Evolutionary conservation across 345 rosid genomes (phyloP).

Genomic region (Hevea brasiliensis): DNA sequence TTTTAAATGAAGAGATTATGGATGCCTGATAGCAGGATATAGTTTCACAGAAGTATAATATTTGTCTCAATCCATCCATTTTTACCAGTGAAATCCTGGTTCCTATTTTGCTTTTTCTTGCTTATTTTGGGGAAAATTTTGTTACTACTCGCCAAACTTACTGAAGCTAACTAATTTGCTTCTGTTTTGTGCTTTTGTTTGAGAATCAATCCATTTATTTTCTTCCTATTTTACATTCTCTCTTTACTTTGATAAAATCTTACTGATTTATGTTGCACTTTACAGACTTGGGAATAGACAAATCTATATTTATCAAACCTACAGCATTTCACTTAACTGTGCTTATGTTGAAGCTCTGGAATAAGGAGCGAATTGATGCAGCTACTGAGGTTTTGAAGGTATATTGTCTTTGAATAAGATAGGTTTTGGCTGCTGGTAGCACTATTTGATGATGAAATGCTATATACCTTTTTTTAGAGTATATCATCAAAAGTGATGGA

Average conservation of each 20-base stretch:
- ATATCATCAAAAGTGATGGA: conserved; percentile 67
- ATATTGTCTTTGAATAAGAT: conserved; percentile 16
- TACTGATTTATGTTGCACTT: conserved; percentile 20
- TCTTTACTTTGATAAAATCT: conserved; percentile 8
- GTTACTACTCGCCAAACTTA: background rate
- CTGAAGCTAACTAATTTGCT: background rate
- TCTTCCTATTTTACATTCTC: background rate
- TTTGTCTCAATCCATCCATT: background rate
- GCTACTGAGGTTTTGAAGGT: conserved; percentile 84
- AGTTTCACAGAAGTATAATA: background rate
- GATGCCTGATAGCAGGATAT: background rate
- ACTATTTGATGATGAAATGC: conserved; percentile 24
- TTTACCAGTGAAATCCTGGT: background rate
- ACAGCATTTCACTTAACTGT: conserved; percentile 90
- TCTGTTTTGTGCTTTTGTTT: conserved; percentile 4
- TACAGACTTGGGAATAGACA: conserved; percentile 71
- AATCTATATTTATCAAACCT: conserved; percentile 81
- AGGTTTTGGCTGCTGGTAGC: conserved; percentile 10
- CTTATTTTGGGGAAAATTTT: background rate
- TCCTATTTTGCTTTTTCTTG: background rate
- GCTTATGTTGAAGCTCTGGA: conserved; percentile 93
- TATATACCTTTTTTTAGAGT: conserved; percentile 47
- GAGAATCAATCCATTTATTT: background rate
- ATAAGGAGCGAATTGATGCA: conserved; percentile 61
- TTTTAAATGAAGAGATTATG: background rate